Evolutionary conservation across 2,329 filamentous ascomycete species (phyloP).

Genomic region (Ophiostoma novo-ulmi): DNA sequence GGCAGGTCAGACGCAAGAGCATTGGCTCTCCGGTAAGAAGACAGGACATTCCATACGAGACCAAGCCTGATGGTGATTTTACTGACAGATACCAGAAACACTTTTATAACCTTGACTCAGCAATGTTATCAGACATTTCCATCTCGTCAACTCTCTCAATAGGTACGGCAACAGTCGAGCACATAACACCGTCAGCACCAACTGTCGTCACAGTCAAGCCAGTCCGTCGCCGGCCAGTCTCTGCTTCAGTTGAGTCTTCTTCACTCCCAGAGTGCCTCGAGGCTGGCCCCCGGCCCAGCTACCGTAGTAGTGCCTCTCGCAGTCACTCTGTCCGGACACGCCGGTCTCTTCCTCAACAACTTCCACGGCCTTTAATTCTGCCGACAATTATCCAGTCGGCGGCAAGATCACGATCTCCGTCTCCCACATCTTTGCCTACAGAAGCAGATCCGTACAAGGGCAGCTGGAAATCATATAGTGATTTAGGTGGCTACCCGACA

Average conservation of each 20-base stretch:
- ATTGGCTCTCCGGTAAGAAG: background rate
- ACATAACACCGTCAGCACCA: background rate
- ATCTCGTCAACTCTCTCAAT: background rate
- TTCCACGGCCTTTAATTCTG: background rate
- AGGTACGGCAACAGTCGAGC: background rate
- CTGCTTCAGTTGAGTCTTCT: background rate
- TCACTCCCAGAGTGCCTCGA: background rate
- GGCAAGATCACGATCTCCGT: background rate
- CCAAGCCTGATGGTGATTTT: background rate
- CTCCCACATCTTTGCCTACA: background rate
- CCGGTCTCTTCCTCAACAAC: background rate
- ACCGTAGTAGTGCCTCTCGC: background rate
- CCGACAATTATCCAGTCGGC: background rate
- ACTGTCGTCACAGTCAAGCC: background rate
- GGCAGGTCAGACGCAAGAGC: background rate
- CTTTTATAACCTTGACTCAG: background rate
- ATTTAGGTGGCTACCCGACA: background rate
- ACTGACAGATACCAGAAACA: background rate
- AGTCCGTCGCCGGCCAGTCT: background rate
- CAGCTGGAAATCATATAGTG: background rate
- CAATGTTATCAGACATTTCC: background rate
- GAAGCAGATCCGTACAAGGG: background rate
- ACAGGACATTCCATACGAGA: background rate
- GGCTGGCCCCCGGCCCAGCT: background rate
- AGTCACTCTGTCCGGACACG: background rate